A percentile compares a stretch with the other conserved stretches of the same genome.
Conservation (phyloP, 371 early-diverging fungal genomes). For the Capniomyces stellatus region DNA sequence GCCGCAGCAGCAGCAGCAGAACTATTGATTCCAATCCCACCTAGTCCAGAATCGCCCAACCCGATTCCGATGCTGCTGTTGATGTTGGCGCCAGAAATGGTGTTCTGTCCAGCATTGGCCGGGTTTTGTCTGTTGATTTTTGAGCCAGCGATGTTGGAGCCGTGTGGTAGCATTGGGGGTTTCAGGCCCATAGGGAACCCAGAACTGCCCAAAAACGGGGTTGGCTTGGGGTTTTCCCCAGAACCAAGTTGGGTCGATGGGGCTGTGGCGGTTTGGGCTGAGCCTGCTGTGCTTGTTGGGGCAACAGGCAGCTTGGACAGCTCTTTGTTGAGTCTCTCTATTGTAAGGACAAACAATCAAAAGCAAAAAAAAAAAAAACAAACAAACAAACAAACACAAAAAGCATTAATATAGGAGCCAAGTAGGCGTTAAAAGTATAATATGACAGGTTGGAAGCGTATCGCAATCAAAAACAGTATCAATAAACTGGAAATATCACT, state of each 20-base stretch:
- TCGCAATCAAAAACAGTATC: neutral
- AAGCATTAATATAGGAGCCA: too few species aligned
- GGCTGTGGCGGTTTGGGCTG: neutral
- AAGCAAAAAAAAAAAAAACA: too few species aligned
- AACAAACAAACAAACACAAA: neutral
- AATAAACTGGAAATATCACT: neutral
- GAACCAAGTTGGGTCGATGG: neutral
- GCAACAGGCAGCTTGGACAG: neutral
- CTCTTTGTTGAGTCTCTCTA: conserved; percentile 1
- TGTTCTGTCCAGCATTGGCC: neutral
- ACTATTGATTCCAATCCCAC: neutral
- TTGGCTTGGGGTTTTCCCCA: neutral
- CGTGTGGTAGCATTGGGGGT: too few species aligned
- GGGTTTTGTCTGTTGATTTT: too few species aligned
- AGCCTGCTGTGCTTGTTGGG: neutral
- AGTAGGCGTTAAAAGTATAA: too few species aligned
- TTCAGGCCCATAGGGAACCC: too few species aligned
- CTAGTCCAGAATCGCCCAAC: neutral
- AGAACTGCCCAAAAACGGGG: neutral
- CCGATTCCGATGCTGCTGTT: neutral
- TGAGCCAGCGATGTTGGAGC: too few species aligned
- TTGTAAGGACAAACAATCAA: too few species aligned
- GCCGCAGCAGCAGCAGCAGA: neutral
- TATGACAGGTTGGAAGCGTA: too few species aligned
- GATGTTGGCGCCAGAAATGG: neutral